Evolutionary conservation across 306 rosid genomes (phyloP), one percentile per base, ranked within the genome.

Genomic region (Cicer cuneatum): DNA sequence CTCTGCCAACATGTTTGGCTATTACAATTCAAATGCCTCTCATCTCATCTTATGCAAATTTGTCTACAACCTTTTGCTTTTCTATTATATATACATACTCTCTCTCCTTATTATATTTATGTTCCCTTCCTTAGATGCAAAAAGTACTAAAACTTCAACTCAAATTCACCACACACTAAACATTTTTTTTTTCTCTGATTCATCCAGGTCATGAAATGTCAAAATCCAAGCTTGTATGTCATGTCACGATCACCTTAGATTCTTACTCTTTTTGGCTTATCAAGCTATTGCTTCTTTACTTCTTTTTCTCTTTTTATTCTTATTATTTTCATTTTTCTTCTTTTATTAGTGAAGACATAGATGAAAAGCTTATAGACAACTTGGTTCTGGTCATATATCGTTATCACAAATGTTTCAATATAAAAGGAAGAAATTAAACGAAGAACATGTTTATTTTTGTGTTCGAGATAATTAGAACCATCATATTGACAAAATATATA

Each of bases 191-290:
- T 24, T 73, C 39, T 66, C 68, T 61, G 60, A 35, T 40, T 61
- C 38, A 42, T 4, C 15, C 40, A 79, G 7, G 41, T 8, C 40
- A 69, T 80, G 89, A 82, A 77, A 85, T 78, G 96, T 89, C 96
- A 75, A 92, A 76, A 86, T 89, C 90, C 47, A 69, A 82, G 82
- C 82, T 81, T 58, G 37, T 64, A 71, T 72, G 94, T 89, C 88
- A 16, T 53, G 89, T 89, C 92, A 64, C 83, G 0, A 64, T 91
- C 91, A 80, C 82, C 64, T 58, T 82, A 83, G 84, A 86, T 81
- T 83, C 86, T 83, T 69, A 47, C 75, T 60, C 87, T 78, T 40
- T 40, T 56, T 60, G 51, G 48, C 77, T 21, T 61, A 61, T 81
- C 85, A 65, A 81, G 73, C 61, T 8, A 37, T 7, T 51, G 47